Conservation (phyloP, 495 filamentous ascomycete species). For the Penicillium ochrochloron region DNA sequence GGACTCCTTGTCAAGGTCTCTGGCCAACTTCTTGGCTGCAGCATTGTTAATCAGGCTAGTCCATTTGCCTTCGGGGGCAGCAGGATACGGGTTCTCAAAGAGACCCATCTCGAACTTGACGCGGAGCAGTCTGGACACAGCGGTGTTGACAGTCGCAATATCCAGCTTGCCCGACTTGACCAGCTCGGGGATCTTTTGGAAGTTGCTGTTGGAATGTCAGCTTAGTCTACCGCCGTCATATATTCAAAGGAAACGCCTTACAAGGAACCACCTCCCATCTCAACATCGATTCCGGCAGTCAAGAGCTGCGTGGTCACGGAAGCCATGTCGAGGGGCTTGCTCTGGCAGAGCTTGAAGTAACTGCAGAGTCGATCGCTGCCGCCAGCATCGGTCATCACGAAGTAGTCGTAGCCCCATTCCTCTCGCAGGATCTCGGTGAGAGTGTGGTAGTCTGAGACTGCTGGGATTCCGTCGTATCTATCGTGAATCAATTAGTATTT, state of each 20-base stretch:
- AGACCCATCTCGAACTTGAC: constrained; percentile 69
- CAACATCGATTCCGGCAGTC: constrained; percentile 71
- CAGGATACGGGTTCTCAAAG: constrained; percentile 68
- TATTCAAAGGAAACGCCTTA: constrained; percentile 17
- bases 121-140: constrained; percentile 63
- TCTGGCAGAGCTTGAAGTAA: constrained; percentile 63
- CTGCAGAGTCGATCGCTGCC: constrained; percentile 68
- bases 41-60: constrained; percentile 61
- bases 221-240: neutral
- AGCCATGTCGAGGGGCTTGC: constrained; percentile 61
- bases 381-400: constrained; percentile 63
- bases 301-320: constrained; percentile 60
- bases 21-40: constrained; percentile 58
- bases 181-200: constrained; percentile 65
- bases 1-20: constrained; percentile 66
- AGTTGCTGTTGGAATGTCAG: constrained; percentile 50
- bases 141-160: constrained; percentile 60
- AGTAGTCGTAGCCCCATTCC: constrained; percentile 74
- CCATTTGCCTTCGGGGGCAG: constrained; percentile 55
- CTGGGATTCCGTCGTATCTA: constrained; percentile 66
- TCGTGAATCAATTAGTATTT: neutral
- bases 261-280: constrained; percentile 76
- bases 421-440: constrained; percentile 68
- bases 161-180: constrained; percentile 61
- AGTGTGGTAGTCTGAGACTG: constrained; percentile 62